Percentiles rank a stretch among this genome's conserved stretches.
These are phyloP conservation scores for Pleurozium schreberi DNA, from an alignment of 225 moss, liverwort and hornwort genomes.

Conservation along the genomic window DNA sequence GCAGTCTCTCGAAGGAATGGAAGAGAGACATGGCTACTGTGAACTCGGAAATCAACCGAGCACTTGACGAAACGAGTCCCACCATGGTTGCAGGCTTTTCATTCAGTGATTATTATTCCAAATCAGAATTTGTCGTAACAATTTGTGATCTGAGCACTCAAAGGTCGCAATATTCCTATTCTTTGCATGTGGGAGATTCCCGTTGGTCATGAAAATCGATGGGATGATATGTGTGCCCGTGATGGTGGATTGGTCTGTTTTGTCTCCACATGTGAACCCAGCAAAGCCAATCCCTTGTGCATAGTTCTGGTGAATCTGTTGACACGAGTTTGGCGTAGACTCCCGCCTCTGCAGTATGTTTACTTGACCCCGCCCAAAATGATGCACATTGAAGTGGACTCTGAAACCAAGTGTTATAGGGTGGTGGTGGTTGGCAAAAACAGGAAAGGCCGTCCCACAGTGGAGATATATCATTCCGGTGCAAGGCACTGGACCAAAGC, in stretches of 20 bases:
- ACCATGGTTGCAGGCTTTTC: not conserved
- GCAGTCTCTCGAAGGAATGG: not conserved
- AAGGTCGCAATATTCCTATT: not conserved
- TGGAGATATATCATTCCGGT: not conserved
- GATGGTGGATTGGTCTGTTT: not conserved
- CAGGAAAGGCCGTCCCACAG: accelerated
- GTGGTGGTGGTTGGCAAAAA: not conserved
- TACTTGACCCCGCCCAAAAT: not conserved
- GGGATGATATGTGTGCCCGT: not conserved
- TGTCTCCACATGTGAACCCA: not conserved
- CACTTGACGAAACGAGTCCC: not conserved
- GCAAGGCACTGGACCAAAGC: not conserved
- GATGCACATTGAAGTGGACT: not conserved
- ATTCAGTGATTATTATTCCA: no score
- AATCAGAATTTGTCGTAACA: not conserved
- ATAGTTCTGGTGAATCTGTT: not conserved
- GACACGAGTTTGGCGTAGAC: not conserved
- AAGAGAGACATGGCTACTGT: not conserved
- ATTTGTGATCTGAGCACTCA: no score
- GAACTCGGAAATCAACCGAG: not conserved
- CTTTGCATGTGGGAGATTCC: not conserved
- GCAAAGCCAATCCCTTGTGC: not conserved
- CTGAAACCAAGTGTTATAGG: not conserved
- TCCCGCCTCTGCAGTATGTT: not conserved
- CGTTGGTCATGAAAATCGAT: not conserved